These are phyloP conservation scores for Biscutella laevigata DNA, from an alignment of 441 rosid species.

Conservation along the genomic window DNA sequence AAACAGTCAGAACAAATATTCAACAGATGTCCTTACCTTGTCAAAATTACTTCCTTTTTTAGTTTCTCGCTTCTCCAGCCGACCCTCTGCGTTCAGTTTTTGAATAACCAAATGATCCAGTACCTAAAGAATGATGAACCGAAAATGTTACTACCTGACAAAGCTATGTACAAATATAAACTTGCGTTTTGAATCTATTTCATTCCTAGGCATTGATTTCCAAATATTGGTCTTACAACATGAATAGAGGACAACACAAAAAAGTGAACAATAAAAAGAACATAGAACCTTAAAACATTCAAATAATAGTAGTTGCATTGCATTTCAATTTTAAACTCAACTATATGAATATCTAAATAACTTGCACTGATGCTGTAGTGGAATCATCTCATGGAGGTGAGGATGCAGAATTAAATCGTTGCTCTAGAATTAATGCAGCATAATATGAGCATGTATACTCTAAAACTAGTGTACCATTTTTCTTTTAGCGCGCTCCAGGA, in stretches of 20 bases:
- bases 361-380: neutral
- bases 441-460: neutral
- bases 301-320: neutral
- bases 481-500: conserved; percentile 96
- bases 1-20: neutral
- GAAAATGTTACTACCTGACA: conserved; percentile 14
- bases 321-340: neutral
- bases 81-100: conserved; percentile 98
- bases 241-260: neutral
- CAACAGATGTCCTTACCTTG: conserved; percentile 49
- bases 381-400: neutral
- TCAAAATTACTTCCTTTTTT: conserved; percentile 88
- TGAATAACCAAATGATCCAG: conserved; percentile 99
- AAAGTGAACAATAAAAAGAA: neutral
- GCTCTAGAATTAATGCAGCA: conserved; percentile 7
- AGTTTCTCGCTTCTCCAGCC: conserved; percentile 96
- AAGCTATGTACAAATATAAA: neutral
- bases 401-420: conserved; percentile 2
- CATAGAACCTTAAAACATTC: neutral
- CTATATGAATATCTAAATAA: neutral
- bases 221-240: conserved; percentile 6
- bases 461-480: conserved; percentile 65
- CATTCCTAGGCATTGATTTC: conserved; percentile 2
- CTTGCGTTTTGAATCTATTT: neutral
- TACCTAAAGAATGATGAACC: conserved; percentile 46